Base-by-base conservation (phyloP, 1,284 basidiomycete species). In the Chalciporus sp. region DNA sequence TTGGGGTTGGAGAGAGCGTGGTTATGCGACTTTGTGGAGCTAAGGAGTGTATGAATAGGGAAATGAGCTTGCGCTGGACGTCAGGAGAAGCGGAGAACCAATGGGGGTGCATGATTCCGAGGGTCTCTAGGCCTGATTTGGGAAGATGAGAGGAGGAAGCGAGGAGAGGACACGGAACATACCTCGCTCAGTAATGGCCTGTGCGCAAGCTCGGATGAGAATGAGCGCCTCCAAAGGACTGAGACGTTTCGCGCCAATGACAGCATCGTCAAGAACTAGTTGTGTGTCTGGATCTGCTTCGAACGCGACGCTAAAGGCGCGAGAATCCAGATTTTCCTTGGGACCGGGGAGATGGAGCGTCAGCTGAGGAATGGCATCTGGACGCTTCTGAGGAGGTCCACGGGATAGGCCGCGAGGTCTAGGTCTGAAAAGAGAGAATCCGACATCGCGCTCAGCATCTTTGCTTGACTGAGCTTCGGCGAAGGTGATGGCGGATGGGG, bases 91-190 rank as follows among this genome's bases (percentile, higher is more conserved):
- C 76, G 42, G 88, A 86, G 64, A 88, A 77, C 88, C 86, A 91
- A 66, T 90, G 85, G 5, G 89, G 87, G 62, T 87, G 85, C 86
- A 91, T 90, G 40, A 91, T 77, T 28, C 88, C 88, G 47, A 88
- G 82, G 3, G 84, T 84, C 66, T 89, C 87, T 47, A 89, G 74
- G 27, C 88, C 88, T 90, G 57, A 51, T 45, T 43, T 40, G 40
- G 40, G 0, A 1, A 16, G 41, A 49, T 65, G 39, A 50, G 52
- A 23, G 10, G 47, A 40, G 40, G 23, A 51, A 42, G 4, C 45
- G 39, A 50, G 45, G 23, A 47, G 43, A 20, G 33, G 10, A 41
- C 7, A 31, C 1, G 19, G 46, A 71, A 1, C 78, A 53, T 72
- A 82, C 88, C 88, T 64, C 80, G 78, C 49, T 82, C 76, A 47